Evolutionary conservation across 345 rosid species (phyloP), one percentile per base, ranked within the genome.

Genomic region (Kandelia obovata): DNA sequence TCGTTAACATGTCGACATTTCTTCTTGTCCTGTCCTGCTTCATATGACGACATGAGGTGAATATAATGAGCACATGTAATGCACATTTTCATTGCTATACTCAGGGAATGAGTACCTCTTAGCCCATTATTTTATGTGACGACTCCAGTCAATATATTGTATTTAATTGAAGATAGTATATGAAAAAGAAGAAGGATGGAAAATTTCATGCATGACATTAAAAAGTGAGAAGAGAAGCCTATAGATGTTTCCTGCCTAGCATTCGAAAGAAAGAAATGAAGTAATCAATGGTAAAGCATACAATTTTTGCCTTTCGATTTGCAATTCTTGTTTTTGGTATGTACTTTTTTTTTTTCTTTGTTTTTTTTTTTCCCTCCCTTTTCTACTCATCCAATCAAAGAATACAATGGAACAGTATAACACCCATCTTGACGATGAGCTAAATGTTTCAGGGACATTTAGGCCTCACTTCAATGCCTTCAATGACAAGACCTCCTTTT

Each of bases 381-480:
- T 13, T 9, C 9, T 23, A 8, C 16, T 25, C 11, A 56, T 56
- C 30, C 5, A 56, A 4, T 56, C 13, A 5, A 15, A 25, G 1
- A 56, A 23, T 20, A 26, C 59, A 15, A 56, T 56, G 15, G 5
- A 55, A 55, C 30, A 43, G 47, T 15, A 2, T 5, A 43, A 13
- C 3, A 43, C 49, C 49, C 49, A 43, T 43, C 49, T 13, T 13
- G 49, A 43, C 16, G 17, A 43, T 25, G 30, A 10, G 28, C 6
- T 5, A 16, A 21, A 21, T 7, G 26, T 32, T 66, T 37, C 17
- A 3, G 46, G 43, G 68, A 1, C n/a, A 15, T 73, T 88, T 86
- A 35, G 98, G 92, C 73, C 98, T 83, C 0, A 90, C 68, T 78
- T 92, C 92, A 73, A 90, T 79, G 53, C 96, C 98, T 80, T 90